Evolutionary conservation across 805 yeast genomes (phyloP).

Genomic region (Cyberlindnera americana): DNA sequence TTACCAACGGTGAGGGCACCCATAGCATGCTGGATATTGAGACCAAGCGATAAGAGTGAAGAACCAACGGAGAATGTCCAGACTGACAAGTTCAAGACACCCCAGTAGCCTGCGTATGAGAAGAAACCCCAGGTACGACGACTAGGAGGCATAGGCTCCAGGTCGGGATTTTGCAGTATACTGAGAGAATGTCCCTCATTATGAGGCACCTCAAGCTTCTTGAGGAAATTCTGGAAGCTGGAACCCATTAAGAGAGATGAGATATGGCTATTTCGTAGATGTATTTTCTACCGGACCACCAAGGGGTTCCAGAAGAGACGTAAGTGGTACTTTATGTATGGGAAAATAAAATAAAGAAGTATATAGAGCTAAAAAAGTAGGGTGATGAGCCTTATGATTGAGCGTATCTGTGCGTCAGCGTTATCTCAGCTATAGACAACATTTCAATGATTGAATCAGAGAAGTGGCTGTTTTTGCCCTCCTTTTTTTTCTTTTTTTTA

Average conservation of each 20-base stretch:
- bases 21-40: slow-evolving; percentile 38
- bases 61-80: slow-evolving; percentile 38
- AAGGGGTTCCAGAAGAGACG: no score
- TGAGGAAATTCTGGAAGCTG: slow-evolving; percentile 4
- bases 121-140: slow-evolving; percentile 38
- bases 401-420: no score
- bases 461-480: no score
- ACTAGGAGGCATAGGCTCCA: slow-evolving; percentile 36
- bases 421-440: no score
- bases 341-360: no score
- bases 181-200: slow-evolving; percentile 18
- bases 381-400: no score
- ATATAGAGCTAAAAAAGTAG: no score
- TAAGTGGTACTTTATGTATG: no score
- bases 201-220: slow-evolving; percentile 25
- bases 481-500: no score
- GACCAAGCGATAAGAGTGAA: slow-evolving; percentile 36
- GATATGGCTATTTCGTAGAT: no score
- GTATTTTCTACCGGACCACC: no score
- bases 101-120: slow-evolving; percentile 34
- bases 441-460: no score
- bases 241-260: background rate
- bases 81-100: slow-evolving; percentile 33
- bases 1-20: slow-evolving; percentile 39
- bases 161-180: slow-evolving; percentile 33